A percentile compares a stretch with the other conserved stretches of the same genome.
Evolutionary conservation across 768 basidiomycete species (phyloP).

Genomic region (Panaeolus papilionaceus): DNA sequence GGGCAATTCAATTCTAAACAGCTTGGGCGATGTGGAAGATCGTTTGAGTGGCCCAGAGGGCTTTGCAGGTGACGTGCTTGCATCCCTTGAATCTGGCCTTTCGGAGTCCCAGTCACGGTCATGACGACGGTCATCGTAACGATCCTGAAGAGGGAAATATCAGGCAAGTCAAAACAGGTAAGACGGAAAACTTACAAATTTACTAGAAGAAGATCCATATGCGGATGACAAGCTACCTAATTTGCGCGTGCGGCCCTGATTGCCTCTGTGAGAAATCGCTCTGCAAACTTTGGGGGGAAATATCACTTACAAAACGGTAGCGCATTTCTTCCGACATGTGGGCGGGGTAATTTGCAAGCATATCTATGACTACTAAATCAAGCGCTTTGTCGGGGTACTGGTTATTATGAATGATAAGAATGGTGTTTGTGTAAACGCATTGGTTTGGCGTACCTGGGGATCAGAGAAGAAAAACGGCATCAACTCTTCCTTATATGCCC

Average conservation of each 20-base stretch:
- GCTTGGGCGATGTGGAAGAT: neutral
- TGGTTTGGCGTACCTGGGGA: neutral
- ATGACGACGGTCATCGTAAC: neutral
- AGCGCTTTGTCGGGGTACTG: constrained; percentile 2
- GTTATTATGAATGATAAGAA: neutral
- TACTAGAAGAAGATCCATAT: neutral
- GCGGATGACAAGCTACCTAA: neutral
- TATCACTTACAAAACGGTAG: neutral
- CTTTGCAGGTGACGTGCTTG: neutral
- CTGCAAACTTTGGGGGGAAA: neutral
- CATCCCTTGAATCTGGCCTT: neutral
- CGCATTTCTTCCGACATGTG: constrained; percentile 1
- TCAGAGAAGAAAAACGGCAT: constrained; percentile 9
- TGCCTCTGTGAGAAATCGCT: neutral
- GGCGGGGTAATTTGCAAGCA: neutral
- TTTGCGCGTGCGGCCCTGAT: constrained; percentile 1
- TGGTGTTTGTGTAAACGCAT: neutral
- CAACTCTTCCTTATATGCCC: neutral
- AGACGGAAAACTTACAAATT: neutral
- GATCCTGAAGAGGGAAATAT: neutral
- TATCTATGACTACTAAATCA: neutral
- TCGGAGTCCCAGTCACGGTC: neutral
- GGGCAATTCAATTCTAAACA: neutral
- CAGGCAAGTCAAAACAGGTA: neutral
- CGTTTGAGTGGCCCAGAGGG: neutral